Evolutionary conservation across 805 yeast genomes (phyloP).

Genomic region (Monosporozyma unispora): DNA sequence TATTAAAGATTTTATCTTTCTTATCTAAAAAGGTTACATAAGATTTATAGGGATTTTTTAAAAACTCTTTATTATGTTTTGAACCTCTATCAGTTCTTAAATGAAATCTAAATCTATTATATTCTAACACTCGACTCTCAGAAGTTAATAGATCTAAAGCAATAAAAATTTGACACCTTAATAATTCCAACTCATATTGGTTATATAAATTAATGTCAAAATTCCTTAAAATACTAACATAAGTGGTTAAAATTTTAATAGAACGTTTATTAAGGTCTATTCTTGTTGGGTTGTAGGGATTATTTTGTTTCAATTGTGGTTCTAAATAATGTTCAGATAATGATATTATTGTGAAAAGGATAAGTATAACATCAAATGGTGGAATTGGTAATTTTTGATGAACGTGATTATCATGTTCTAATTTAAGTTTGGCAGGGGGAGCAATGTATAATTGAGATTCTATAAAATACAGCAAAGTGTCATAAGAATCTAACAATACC

Average conservation of each 20-base stretch:
- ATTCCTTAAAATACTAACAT: constrained; percentile 13
- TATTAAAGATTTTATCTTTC: constrained; percentile 14
- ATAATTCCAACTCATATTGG: constrained; percentile 16
- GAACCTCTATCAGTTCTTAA: background rate
- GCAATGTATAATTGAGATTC: constrained; percentile 21
- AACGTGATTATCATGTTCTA: background rate
- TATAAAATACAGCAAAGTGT: constrained; percentile 29
- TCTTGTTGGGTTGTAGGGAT: constrained; percentile 22
- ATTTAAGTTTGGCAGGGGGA: background rate
- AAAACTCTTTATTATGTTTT: background rate
- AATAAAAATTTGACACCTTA: constrained; percentile 26
- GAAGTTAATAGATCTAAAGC: constrained; percentile 14
- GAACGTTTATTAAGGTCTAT: constrained; percentile 30
- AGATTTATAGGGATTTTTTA: constrained; percentile 15
- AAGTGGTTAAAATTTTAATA: constrained; percentile 21
- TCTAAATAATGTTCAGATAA: constrained; percentile 25
- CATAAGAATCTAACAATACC: constrained; percentile 29
- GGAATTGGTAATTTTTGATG: constrained; percentile 18
- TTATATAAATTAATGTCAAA: constrained; percentile 11
- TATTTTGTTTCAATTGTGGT: constrained; percentile 18
- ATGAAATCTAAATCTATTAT: background rate
- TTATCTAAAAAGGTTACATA: constrained; percentile 19
- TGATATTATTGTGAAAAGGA: constrained; percentile 33
- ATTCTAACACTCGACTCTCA: constrained; percentile 1
- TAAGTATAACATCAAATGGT: constrained; percentile 27